Base-by-base conservation (phyloP, 1,284 basidiomycete genomes). In the Malassezia yamatoensis region DNA sequence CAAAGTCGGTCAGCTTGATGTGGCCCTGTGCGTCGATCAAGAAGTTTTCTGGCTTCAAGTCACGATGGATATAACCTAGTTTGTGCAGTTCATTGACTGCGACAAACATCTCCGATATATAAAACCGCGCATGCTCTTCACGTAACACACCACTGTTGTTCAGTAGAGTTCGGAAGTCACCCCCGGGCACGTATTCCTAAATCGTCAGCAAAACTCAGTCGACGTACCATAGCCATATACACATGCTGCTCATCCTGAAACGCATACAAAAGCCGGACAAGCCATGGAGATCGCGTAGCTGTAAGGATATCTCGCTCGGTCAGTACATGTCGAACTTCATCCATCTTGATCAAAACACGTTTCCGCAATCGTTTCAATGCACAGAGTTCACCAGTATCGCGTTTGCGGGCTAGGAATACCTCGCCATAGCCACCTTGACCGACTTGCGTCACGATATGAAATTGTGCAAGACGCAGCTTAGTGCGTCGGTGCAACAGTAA, bases 1-100 rank as follows among this genome's bases (percentile, higher is more conserved):
- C 94, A 75, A 98, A 99, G 77, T 99, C 94, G 7, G 94, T 98
- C 44, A 99, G 79, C 77, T 98, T 98, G 75, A 98, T 93, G 75
- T 99, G 94, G 1, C 94, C 94, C 9, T 85, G 84, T 9, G 86
- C 82, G 72, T 98, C 94, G 39, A 99, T 87, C 46, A 99, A 80
- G 80, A 99, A 98, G 77, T 99, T 99, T 87, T 63, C 93, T 1
- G 93, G 93, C 77, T 96, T 98, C 54, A 96, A 79, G 78, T 98
- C 93, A 58, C 93, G 87, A 78, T 98, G 93, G 35, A 74, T 72
- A 60, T 75, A 74, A 34, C 71, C 70, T 1, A 72, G 68, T 34
- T 59, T 63, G 59, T 67, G 66, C 33, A 68, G 63, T 49, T 66
- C 71, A 54, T 74, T 73, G 56, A 72, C 70, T n/a, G 68, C 60